Evolutionary conservation across 345 rosid genomes (phyloP).

Genomic region (Psidium guajava): DNA sequence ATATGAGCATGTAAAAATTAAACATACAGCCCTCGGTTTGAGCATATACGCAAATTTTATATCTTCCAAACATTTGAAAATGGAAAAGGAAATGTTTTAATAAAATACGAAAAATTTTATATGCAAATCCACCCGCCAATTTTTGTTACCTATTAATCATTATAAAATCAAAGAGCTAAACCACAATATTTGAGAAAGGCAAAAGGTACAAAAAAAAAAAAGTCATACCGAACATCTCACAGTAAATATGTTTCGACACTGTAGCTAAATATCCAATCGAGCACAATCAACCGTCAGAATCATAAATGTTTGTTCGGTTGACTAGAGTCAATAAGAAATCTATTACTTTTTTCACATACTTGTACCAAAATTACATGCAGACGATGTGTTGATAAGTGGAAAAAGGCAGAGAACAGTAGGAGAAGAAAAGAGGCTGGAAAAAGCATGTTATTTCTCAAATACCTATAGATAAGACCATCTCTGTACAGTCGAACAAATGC

Average conservation of each 20-base stretch:
- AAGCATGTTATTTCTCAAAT: neutral
- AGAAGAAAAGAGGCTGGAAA: neutral
- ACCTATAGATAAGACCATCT: conserved; percentile 89
- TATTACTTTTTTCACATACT: neutral
- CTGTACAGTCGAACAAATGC: conserved; percentile 65
- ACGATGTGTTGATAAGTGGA: neutral
- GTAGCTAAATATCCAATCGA: neutral
- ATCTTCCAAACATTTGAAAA: neutral
- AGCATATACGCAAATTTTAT: neutral
- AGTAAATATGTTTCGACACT: neutral
- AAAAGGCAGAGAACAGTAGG: neutral
- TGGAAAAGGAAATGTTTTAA: neutral
- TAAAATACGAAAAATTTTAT: neutral
- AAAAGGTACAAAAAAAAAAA: neutral
- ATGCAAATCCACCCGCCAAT: neutral
- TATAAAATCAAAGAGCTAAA: neutral
- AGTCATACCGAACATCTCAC: neutral
- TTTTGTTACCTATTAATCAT: neutral
- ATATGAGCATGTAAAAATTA: neutral
- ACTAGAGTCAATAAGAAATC: neutral
- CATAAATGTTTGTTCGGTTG: neutral
- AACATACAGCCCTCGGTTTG: neutral
- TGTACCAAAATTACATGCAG: neutral
- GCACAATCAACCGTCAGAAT: neutral
- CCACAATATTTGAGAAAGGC: neutral